Conservation (phyloP, 768 basidiomycete genomes). For the Leucosporidium yakuticum region DNA sequence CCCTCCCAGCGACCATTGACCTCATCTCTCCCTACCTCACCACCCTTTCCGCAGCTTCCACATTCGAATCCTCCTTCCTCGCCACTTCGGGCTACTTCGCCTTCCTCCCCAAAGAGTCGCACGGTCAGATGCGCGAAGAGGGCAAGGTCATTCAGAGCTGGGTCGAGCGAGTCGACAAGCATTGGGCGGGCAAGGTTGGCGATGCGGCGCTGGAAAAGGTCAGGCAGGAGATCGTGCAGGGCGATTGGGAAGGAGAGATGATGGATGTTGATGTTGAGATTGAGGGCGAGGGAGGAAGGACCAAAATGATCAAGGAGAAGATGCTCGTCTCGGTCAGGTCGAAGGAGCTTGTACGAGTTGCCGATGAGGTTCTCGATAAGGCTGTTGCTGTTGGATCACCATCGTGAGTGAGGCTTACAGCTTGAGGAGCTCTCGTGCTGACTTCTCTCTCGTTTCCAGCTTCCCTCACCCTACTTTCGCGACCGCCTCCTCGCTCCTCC, state of each 20-base stretch:
- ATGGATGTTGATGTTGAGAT: conserved; percentile 26
- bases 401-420: conserved; percentile 7
- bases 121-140: conserved; percentile 10
- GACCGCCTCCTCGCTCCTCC: conserved; percentile 21
- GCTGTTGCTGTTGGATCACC: conserved; percentile 26
- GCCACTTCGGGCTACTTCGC: conserved; percentile 11
- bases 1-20: conserved; percentile 14
- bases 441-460: background rate
- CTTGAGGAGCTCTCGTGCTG: conserved; percentile 1
- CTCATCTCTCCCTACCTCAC: conserved; percentile 7
- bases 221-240: conserved; percentile 14
- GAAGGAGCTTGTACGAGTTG: conserved; percentile 20
- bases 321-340: conserved; percentile 33
- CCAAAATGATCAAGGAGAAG: conserved; percentile 9
- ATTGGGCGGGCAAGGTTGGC: conserved; percentile 17
- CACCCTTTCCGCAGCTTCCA: conserved; percentile 3
- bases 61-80: conserved; percentile 20
- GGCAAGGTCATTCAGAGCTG: conserved; percentile 20
- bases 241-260: conserved; percentile 29
- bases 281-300: background rate
- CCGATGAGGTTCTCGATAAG: conserved; percentile 30
- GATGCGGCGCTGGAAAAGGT: conserved; percentile 21
- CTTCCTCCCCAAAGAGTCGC: conserved; percentile 21
- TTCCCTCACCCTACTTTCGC: conserved; percentile 31
- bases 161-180: conserved; percentile 13